Percentiles rank a stretch among this genome's conserved stretches.
These are phyloP conservation scores for Gnaphalium uliginosum DNA, from an alignment of 129 eudicot species.

Conservation along the genomic window DNA sequence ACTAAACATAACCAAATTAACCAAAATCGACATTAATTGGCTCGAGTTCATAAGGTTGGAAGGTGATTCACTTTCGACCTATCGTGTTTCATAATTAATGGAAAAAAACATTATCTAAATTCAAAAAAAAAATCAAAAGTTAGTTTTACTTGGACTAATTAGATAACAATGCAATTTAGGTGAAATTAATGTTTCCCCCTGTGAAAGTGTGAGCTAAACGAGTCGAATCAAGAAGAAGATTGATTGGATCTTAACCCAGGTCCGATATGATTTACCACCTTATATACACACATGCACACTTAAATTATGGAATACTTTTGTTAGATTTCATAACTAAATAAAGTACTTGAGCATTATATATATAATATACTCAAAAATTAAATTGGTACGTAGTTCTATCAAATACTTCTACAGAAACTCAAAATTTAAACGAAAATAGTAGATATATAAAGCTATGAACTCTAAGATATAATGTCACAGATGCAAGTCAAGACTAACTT, in stretches of 20 bases:
- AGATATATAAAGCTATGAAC: slow-evolving; percentile 4
- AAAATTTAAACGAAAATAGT: slow-evolving; percentile 15
- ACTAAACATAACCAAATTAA: background rate
- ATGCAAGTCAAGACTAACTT: slow-evolving; percentile 94
- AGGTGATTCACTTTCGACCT: background rate
- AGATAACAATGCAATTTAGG: background rate
- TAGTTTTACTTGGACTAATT: no score
- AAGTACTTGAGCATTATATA: slow-evolving; percentile 28
- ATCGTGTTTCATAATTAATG: background rate
- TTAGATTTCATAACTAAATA: slow-evolving; percentile 28
- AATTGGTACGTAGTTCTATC: slow-evolving; percentile 10
- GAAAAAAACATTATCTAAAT: no score
- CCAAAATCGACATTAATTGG: background rate
- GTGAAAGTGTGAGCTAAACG: slow-evolving; percentile 5
- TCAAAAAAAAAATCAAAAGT: no score
- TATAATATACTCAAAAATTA: slow-evolving; percentile 4
- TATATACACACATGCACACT: slow-evolving; percentile 15
- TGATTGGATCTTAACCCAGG: no score
- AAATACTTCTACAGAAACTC: slow-evolving; percentile 24
- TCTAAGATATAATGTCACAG: slow-evolving; percentile 44
- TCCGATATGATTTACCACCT: background rate
- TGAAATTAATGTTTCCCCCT: no score
- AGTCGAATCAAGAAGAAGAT: background rate
- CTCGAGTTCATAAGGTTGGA: background rate
- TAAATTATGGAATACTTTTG: slow-evolving; percentile 11